phyloP scores from a whole-genome alignment of 768 basidiomycete genomes.

The Cubamyces lactineus region DNA sequence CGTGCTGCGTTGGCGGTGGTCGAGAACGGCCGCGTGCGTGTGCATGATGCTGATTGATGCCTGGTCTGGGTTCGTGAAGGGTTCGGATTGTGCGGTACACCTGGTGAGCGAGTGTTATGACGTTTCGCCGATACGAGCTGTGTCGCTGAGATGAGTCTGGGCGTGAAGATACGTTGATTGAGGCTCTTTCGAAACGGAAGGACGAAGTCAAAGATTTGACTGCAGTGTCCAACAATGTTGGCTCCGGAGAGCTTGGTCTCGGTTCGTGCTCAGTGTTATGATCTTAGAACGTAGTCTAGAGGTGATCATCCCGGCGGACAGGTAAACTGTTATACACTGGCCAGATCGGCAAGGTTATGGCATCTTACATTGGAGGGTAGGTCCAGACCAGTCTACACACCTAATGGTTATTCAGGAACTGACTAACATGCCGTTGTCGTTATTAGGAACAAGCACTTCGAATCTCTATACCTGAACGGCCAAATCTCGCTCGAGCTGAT shows the following conservation, averaged over 20 bases:
- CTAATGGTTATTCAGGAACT: background rate
- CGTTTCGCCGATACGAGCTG: too few species aligned
- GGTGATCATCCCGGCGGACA: slow-evolving; percentile 34
- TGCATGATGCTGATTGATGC: background rate
- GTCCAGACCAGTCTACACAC: slow-evolving; percentile 15
- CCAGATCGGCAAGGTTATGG: slow-evolving; percentile 82
- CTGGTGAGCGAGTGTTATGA: slow-evolving; percentile 50
- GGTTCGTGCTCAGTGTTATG: slow-evolving; percentile 44
- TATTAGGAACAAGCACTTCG: slow-evolving; percentile 82
- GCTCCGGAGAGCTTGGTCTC: slow-evolving; percentile 68
- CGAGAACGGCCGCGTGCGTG: background rate
- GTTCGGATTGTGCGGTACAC: slow-evolving; percentile 88
- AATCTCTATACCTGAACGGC: slow-evolving; percentile 78
- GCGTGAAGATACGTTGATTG: slow-evolving; percentile 74
- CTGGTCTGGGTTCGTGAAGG: slow-evolving; percentile 47
- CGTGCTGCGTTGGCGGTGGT: background rate
- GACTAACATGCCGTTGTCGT: too few species aligned
- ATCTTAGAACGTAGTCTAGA: background rate
- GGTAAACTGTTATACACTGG: slow-evolving; percentile 75
- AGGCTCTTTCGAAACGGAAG: slow-evolving; percentile 71
- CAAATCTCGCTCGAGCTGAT: slow-evolving; percentile 85
- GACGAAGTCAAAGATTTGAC: slow-evolving; percentile 78
- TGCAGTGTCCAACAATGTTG: slow-evolving; percentile 90
- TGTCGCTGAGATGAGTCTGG: background rate
- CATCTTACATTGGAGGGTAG: slow-evolving; percentile 88